Evolutionary conservation across 306 rosid species (phyloP), one percentile per base, ranked within the genome.

Genomic region (Pachyrhizus erosus): DNA sequence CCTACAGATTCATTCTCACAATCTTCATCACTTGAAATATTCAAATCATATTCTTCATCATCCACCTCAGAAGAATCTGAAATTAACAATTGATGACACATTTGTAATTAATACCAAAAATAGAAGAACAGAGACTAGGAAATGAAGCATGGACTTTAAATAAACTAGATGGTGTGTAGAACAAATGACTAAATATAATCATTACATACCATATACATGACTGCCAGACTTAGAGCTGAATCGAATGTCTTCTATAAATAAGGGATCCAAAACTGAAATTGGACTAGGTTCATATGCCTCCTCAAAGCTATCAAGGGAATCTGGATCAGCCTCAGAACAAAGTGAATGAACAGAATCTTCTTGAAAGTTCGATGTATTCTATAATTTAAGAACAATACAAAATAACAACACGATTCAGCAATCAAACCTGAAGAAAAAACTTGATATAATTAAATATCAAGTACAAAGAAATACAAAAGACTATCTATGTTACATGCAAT

Each of bases 21-120:
- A 29, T 88, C 97, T 71, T 92, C 99, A 60, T 96, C 97, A 23
- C 97, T 92, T 75, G 97, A 96, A 73, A 93, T 89, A 45, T 87
- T 84, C 85, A 94, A 85, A 74, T 54, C 92, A 75, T 70, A 70
- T 83, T 71, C 96, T 77, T 93, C 97, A 3, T 88, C 85, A 52
- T 83, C 89, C 46, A 80, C 74, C 39, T 88, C 94, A 7, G 89
- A 88, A 68, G 84, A 58, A 75, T 92, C 97, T 83, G 90, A 84
- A 82, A 83, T 83, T 37, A 88, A 75, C 45, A 87, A 86, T 77
- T 70, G 68, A 70, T 68, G 67, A 31, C 60, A 87, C 65, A 60
- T 20, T 72, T 21, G 66, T 54, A 83, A 76, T 42, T 75, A 83
- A 82, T 85, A 73, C 40, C 23, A 69, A 51, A 51, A 70, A 79